Evolutionary conservation across 441 rosid genomes (phyloP).

Genomic region (Pelargonium fulgidum): DNA sequence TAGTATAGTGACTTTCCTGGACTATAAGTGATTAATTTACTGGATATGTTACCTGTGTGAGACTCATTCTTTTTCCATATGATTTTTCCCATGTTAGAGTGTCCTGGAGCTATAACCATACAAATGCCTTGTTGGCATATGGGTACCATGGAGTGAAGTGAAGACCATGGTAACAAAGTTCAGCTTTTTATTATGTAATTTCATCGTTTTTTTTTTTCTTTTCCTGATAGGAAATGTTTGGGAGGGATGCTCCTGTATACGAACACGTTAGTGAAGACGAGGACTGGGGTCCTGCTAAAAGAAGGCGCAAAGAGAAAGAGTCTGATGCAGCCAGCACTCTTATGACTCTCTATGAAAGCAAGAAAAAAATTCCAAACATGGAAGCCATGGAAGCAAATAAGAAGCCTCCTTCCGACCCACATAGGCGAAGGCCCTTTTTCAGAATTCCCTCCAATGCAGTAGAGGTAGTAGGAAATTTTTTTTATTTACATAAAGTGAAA

Average conservation of each 20-base stretch:
- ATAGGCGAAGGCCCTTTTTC: slow-evolving; percentile 48
- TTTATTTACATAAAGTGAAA: slow-evolving; percentile 8
- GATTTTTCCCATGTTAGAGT: neutral
- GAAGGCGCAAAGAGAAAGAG: slow-evolving; percentile 68
- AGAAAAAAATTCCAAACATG: slow-evolving; percentile 31
- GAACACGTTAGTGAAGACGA: slow-evolving; percentile 93
- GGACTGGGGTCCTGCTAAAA: slow-evolving; percentile 94
- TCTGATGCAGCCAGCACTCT: slow-evolving; percentile 71
- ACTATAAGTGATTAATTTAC: neutral
- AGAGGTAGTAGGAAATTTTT: slow-evolving; percentile 45
- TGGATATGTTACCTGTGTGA: neutral
- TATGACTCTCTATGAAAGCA: slow-evolving; percentile 56
- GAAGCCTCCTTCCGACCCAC: slow-evolving; percentile 33
- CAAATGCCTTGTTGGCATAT: neutral
- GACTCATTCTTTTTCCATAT: neutral
- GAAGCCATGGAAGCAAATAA: slow-evolving; percentile 31
- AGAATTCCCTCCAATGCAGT: slow-evolving; percentile 71
- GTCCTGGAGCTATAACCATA: neutral
- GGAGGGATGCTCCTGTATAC: slow-evolving; percentile 65
- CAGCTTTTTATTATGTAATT: slow-evolving; percentile 11
- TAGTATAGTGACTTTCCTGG: neutral
- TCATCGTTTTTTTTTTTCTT: slow-evolving; percentile 18
- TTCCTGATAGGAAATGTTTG: slow-evolving; percentile 79
- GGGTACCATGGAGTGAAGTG: slow-evolving; percentile 1
- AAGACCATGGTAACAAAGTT: neutral